These are phyloP conservation scores for Speleostelium caveatum DNA, from an alignment of 78 protist species.

Conservation along the genomic window DNA sequence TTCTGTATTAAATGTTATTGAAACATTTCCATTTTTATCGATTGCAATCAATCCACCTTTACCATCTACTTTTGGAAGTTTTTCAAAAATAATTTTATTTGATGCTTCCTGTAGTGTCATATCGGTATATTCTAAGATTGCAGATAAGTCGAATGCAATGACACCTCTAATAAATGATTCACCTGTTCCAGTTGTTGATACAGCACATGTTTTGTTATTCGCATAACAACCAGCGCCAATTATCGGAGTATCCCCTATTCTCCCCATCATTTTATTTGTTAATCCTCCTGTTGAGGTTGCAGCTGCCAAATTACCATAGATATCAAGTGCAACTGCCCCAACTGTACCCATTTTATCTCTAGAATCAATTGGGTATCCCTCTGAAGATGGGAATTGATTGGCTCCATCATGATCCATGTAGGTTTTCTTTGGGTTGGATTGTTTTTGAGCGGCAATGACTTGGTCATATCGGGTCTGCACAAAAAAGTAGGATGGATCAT, in stretches of 20 bases:
- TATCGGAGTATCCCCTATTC: conserved; percentile 88
- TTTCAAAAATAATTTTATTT: conserved; percentile 20
- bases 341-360: conserved; percentile 76
- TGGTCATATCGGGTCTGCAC: conserved; percentile 45
- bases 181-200: conserved; percentile 80
- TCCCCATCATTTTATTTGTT: conserved; percentile 85
- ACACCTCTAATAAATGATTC: conserved; percentile 70
- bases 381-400: background rate
- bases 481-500: conserved; percentile 61
- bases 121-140: conserved; percentile 67
- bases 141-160: conserved; percentile 54
- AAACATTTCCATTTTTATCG: conserved; percentile 67
- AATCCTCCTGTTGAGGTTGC: conserved; percentile 89
- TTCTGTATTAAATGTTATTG: conserved; percentile 79
- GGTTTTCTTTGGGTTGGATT: background rate
- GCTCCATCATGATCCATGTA: conserved; percentile 58
- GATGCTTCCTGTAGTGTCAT: conserved; percentile 58
- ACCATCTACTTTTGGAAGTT: conserved; percentile 17
- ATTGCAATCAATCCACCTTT: conserved; percentile 83
- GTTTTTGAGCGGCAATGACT: conserved; percentile 8
- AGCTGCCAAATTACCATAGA: conserved; percentile 77
- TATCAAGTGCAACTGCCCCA: conserved; percentile 84
- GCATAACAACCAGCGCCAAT: conserved; percentile 85
- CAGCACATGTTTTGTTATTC: conserved; percentile 65
- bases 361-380: conserved; percentile 7